These are phyloP conservation scores for Mortierella sp. DNA, from an alignment of 371 early-diverging fungal species.

Conservation along the genomic window DNA sequence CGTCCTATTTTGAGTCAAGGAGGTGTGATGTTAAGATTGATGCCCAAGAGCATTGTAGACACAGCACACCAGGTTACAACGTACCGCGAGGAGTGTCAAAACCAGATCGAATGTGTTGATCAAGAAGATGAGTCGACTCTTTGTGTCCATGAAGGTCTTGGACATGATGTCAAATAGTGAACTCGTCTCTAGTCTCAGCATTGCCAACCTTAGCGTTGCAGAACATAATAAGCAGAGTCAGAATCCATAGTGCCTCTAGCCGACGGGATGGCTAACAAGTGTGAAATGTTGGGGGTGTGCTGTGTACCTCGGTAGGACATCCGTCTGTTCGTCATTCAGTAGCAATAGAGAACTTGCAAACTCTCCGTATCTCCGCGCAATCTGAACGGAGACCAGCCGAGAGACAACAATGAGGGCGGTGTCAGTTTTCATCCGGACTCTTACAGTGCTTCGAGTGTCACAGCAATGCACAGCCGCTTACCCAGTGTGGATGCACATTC, in stretches of 20 bases:
- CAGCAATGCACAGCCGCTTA: conserved; percentile 33
- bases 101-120: conserved; percentile 94
- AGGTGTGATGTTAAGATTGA: neutral
- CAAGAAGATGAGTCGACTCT: conserved; percentile 78
- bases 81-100: conserved; percentile 72
- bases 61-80: neutral
- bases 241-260: too few relatives aligned
- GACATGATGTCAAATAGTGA: conserved; percentile 77
- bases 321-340: conserved; percentile 87
- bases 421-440: too few relatives aligned
- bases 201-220: conserved; percentile 63
- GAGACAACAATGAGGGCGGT: too few relatives aligned
- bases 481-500: conserved; percentile 87
- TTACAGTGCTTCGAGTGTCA: too few relatives aligned
- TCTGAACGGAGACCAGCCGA: conserved; percentile 24
- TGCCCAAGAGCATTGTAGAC: neutral
- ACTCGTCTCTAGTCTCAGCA: conserved; percentile 84
- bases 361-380: conserved; percentile 85
- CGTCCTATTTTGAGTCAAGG: conserved; percentile 61
- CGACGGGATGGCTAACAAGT: too few relatives aligned
- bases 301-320: conserved; percentile 78
- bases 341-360: conserved; percentile 88
- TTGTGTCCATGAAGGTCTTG: conserved; percentile 73
- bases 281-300: too few relatives aligned
- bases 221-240: neutral